Base-by-base conservation (phyloP, 768 basidiomycete genomes). In the Rhodotorula sphaerocarpa region DNA sequence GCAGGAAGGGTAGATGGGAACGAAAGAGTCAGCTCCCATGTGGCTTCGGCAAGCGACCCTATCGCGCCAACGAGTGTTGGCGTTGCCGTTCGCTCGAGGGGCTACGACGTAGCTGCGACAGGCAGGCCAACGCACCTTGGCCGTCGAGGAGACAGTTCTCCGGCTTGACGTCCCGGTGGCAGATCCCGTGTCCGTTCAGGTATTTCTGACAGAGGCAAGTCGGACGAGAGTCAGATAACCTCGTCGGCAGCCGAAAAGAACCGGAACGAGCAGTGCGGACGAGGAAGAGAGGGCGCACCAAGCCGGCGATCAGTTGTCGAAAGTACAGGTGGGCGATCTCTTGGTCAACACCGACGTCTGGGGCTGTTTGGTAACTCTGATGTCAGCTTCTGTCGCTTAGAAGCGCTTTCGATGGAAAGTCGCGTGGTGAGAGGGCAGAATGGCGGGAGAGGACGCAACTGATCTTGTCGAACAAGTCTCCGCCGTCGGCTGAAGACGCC, bases 391-490 rank as follows among this genome's bases (percentile, higher is more conserved):
- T n/a, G n/a, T n/a, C n/a, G n/a, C n/a, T n/a, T n/a, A n/a, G n/a
- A n/a, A n/a, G n/a, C n/a, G n/a, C n/a, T n/a, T n/a, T n/a, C n/a
- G n/a, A n/a, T n/a, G n/a, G n/a, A n/a, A n/a, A n/a, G n/a, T n/a
- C n/a, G n/a, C n/a, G n/a, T n/a, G n/a, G n/a, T n/a, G n/a, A n/a
- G n/a, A n/a, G n/a, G n/a, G n/a, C n/a, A n/a, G 21, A 20, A 48
- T 43, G 27, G 58, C 43, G 42, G 18, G 25, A n/a, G 14, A 25
- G n/a, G 25, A 34, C 2, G 30, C 2, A 3, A 93, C 93, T 88
- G 55, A 99, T 99, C 79, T 96, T 99, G 76, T 99, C 95, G 74
- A 99, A 99, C 36, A 99, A 77, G 75, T 97, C 95, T 0, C 95
- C 95, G 27, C 91, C 92, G 2, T 84, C 84, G 0, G 93, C 95